Base-by-base conservation (phyloP, 2,329 filamentous ascomycete species). In the Alternaria sp. region DNA sequence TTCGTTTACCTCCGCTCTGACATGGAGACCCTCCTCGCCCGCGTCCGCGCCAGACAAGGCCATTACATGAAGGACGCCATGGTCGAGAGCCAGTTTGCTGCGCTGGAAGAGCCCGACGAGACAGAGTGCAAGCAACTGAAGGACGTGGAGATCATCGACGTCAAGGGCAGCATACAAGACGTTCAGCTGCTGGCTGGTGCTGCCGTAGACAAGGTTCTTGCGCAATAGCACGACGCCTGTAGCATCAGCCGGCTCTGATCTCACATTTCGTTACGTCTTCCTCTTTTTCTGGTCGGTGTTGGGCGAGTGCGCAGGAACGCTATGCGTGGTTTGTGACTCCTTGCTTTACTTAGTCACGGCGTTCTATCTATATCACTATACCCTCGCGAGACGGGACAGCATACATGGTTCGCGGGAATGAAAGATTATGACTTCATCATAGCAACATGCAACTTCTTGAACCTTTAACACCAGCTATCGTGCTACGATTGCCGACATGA, bases 31-130 rank as follows among this genome's bases (percentile, higher is more conserved):
- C 86, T 98, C 28, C 83, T 96, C 61, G 83, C 90, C 71, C 88
- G 96, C 9, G 94, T 98, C 9, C 85, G 86, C 32, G 84, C 86
- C 43, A 88, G 96, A 70, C 83, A 94, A 81, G 89, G 89, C 56
- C 96, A 99, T 79, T 99, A 96, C 81, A 97, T 99, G 94, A 95
- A 96, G 73, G 91, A 93, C 71, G 88, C 89, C 74, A 98, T 99
- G 95, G 94, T 99, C 9, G 90, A 91, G 74, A 97, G 93, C 81
- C 96, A 99, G 79, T 91, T 98, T 69, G 88, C 90, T 66, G 91
- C 89, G 56, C 86, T 99, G n/a, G 95, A 99, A 82, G 89, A 91
- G 66, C 96, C 96, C 0, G 85, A 85, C 55, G 80, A 82, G 49
- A 88, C 92, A 59, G 91, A 93, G 76, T 83, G 86, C 67, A 83